A percentile compares a stretch with the other conserved stretches of the same genome.
Evolutionary conservation across 2,329 filamentous ascomycete species (phyloP).

Genomic region (Exophiala mesophila): DNA sequence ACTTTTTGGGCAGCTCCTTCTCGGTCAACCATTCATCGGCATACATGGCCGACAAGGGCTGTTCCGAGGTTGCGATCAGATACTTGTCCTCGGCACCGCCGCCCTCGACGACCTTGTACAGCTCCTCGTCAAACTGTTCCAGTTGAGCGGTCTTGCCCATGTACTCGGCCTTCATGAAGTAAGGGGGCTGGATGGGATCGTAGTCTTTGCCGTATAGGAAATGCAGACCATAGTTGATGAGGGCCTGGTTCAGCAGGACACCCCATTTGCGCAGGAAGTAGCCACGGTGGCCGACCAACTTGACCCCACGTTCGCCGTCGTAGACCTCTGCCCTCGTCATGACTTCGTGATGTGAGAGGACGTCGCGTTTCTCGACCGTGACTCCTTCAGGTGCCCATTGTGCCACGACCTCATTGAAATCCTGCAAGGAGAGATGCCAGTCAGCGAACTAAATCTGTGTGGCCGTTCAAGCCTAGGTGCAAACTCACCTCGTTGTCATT

Average conservation of each 20-base stretch:
- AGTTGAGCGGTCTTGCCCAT: slow-evolving; percentile 99
- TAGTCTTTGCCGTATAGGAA: slow-evolving; percentile 80
- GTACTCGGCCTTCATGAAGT: slow-evolving; percentile 90
- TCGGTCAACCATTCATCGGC: slow-evolving; percentile 87
- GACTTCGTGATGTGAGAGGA: slow-evolving; percentile 91
- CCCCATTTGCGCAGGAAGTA: slow-evolving; percentile 91
- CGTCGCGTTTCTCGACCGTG: slow-evolving; percentile 67
- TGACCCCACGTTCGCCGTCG: slow-evolving; percentile 86
- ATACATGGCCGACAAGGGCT: slow-evolving; percentile 89
- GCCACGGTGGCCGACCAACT: slow-evolving; percentile 88
- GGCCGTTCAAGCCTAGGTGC: no score
- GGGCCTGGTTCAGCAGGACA: slow-evolving; percentile 83
- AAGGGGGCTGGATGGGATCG: slow-evolving; percentile 77
- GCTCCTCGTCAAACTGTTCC: slow-evolving; percentile 93
- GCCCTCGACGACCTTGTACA: slow-evolving; percentile 88
- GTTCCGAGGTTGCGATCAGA: slow-evolving; percentile 79
- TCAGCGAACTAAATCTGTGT: background rate
- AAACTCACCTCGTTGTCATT: slow-evolving; percentile 69
- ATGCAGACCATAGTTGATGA: slow-evolving; percentile 91
- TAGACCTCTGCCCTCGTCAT: slow-evolving; percentile 83
- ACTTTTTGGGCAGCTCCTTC: slow-evolving; percentile 83
- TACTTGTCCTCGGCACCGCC: slow-evolving; percentile 86
- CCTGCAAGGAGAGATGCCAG: slow-evolving; percentile 35
- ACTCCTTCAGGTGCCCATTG: slow-evolving; percentile 77
- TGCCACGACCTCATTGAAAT: slow-evolving; percentile 72